Conservation (phyloP, 2,329 filamentous ascomycete species). For the Xylaria sp. region DNA sequence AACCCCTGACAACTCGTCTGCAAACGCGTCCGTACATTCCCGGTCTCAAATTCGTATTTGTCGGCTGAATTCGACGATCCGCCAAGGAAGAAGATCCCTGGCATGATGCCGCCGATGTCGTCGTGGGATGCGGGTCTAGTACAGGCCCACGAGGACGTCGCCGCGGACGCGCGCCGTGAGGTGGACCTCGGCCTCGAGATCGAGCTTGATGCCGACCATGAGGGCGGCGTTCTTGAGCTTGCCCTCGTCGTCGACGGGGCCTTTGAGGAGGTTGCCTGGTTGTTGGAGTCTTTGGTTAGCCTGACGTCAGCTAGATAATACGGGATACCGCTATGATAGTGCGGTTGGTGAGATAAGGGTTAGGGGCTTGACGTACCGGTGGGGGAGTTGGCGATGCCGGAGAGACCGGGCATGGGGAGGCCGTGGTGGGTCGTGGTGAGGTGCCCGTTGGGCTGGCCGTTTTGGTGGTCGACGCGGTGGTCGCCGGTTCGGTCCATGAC, state of each 20-base stretch:
- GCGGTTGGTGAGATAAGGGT: not conserved
- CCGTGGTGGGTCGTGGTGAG: conserved; percentile 13
- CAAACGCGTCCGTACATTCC: conserved; percentile 9
- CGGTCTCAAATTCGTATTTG: conserved; percentile 4
- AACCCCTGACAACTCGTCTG: conserved; percentile 16
- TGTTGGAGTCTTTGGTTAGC: too few relatives aligned
- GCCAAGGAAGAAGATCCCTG: conserved; percentile 16
- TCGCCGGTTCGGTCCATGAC: conserved; percentile 15
- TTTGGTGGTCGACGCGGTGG: not conserved
- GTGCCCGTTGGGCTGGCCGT: conserved; percentile 7
- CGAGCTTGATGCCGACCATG: conserved; percentile 57
- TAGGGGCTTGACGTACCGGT: conserved; percentile 21
- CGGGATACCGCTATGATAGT: too few relatives aligned
- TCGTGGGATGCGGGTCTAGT: conserved; percentile 23
- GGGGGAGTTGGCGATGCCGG: conserved; percentile 28
- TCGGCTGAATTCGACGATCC: conserved; percentile 3
- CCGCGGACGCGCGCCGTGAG: conserved; percentile 55
- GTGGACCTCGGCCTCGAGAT: conserved; percentile 58
- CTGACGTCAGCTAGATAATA: conserved; percentile 3
- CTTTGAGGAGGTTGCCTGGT: conserved; percentile 54
- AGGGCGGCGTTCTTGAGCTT: conserved; percentile 54
- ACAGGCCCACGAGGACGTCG: conserved; percentile 56
- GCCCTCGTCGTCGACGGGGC: conserved; percentile 51
- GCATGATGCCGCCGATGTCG: conserved; percentile 6
- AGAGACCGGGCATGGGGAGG: conserved; percentile 30